Evolutionary conservation across 2,329 filamentous ascomycete genomes (phyloP), one percentile per base, ranked within the genome.

Genomic region (Ceratocystis ficicola): DNA sequence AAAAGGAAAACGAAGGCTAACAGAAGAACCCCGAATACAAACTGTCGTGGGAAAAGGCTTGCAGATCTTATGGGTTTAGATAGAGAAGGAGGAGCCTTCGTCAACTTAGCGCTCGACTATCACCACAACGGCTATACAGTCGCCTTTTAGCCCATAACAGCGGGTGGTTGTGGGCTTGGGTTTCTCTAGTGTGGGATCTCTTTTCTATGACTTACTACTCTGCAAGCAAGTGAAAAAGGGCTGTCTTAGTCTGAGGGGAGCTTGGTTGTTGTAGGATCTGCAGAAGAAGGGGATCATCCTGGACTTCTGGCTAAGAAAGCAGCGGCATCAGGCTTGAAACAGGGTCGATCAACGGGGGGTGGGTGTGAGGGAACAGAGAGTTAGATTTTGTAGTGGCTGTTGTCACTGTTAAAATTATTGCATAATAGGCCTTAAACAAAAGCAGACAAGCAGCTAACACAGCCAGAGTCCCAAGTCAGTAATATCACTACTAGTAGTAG

Each of bases 281-380:
- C 7, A 12, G 48, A 12, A 15, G 52, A n/a, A n/a, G 22, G 52
- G 28, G 52, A 12, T 20, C 28, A 36, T 59, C 55, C 55, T 20
- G 22, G 55, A 10, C 28, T 20, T 59, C 17, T 59, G 28, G n/a
- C 12, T n/a, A 36, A n/a, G 55, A 32, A 30, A 8, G 17, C 28
- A n/a, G 55, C 15, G 55, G 55, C 55, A 59, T 30, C 8, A 59
- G 22, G 28, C 55, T 59, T 59, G 55, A 59, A 59, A 59, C 55
- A 30, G 17, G 17, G 28, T 59, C 25, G 55, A 59, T 59, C 55
- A 59, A 36, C 22, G 12, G 17, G 36, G 30, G 30, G 30, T 28
- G 28, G 28, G 28, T 28, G 5, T 28, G 28, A 28, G 28, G 32
- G 10, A 36, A 36, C 7, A 36, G 32, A 36, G 32, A 36, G 32